Evolutionary conservation across 2,329 filamentous ascomycete genomes (phyloP).

Genomic region (Pseudogymnoascus verrucosus): DNA sequence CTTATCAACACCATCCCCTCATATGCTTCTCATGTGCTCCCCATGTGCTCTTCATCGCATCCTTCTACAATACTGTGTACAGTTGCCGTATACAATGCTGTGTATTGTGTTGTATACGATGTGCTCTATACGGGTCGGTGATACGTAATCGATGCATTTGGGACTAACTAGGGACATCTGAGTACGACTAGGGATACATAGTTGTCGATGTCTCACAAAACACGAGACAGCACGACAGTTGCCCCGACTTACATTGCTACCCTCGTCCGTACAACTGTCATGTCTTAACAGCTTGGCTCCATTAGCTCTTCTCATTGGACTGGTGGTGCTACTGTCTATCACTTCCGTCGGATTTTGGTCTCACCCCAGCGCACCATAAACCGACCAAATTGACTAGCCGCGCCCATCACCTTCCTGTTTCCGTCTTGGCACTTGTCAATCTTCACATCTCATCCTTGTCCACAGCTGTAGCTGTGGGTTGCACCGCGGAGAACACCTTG

Average conservation of each 20-base stretch:
- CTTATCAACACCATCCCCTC: neutral
- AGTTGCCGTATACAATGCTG: neutral
- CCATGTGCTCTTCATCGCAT: neutral
- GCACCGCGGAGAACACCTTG: neutral
- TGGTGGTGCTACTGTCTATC: neutral
- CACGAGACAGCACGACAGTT: neutral
- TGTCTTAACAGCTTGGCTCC: neutral
- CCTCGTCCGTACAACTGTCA: neutral
- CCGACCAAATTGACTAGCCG: neutral
- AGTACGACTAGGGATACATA: neutral
- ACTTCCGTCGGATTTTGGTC: neutral
- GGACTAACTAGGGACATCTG: neutral
- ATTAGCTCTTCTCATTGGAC: neutral
- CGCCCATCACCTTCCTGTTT: slow-evolving; percentile 6
- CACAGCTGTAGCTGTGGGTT: neutral
- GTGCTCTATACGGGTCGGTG: neutral
- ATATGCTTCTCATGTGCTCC: neutral
- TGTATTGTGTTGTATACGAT: neutral
- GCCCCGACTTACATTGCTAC: neutral
- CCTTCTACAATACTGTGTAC: neutral
- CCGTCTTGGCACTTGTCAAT: neutral
- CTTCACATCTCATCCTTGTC: neutral
- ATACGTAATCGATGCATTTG: neutral
- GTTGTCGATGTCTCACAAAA: neutral
- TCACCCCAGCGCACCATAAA: neutral